Evolutionary conservation across 2,329 filamentous ascomycete genomes (phyloP).

Genomic region (Knoxdaviesia capensis): DNA sequence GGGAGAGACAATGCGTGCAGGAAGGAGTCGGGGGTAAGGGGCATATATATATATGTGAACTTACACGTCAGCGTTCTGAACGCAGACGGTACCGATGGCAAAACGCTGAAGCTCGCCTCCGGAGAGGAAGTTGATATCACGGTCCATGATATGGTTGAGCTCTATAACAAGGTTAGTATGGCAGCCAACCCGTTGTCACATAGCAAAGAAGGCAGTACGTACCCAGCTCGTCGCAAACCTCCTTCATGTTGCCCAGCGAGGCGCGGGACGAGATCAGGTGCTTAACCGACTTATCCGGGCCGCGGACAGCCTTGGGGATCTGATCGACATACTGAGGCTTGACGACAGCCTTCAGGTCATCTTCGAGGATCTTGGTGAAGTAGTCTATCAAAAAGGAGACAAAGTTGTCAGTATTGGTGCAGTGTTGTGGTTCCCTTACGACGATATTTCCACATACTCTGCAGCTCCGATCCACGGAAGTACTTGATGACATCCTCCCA

Average conservation of each 20-base stretch:
- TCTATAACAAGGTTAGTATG: conserved; percentile 24
- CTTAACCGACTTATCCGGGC: conserved; percentile 59
- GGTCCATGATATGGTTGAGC: conserved; percentile 72
- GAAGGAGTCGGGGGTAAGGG: no score
- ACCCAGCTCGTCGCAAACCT: conserved; percentile 57
- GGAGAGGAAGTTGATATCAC: conserved; percentile 76
- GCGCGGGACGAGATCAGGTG: conserved; percentile 56
- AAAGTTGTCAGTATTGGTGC: not conserved
- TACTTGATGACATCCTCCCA: conserved; percentile 99
- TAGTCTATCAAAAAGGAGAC: conserved; percentile 39
- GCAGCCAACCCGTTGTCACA: not conserved
- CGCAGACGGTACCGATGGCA: conserved; percentile 86
- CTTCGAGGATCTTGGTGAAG: conserved; percentile 94
- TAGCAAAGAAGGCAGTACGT: not conserved
- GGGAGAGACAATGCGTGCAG: not conserved
- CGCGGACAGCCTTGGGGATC: conserved; percentile 80
- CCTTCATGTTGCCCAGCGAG: conserved; percentile 59
- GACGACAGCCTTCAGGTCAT: conserved; percentile 91
- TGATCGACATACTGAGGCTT: conserved; percentile 99
- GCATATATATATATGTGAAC: not conserved
- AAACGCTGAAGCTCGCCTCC: conserved; percentile 98
- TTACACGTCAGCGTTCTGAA: conserved; percentile 75
- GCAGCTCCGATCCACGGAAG: conserved; percentile 91
- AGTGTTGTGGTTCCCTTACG: not conserved
- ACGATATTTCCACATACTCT: conserved; percentile 41